Evolutionary conservation across 495 filamentous ascomycete genomes (phyloP).

Genomic region (Aspergillus panamensis): DNA sequence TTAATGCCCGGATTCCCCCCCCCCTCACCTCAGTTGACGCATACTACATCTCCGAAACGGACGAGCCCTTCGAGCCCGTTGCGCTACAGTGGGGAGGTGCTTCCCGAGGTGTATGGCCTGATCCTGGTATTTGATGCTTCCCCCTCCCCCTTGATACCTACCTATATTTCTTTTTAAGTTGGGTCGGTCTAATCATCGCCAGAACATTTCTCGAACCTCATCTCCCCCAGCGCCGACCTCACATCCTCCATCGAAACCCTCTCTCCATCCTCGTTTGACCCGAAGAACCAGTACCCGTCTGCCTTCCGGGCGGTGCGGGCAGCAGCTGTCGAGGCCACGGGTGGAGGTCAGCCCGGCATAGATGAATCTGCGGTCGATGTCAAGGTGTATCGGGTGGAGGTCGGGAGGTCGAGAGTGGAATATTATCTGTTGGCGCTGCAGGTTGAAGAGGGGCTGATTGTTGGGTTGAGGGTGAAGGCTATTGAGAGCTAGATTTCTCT

Average conservation of each 20-base stretch:
- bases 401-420: slow-evolving; percentile 60
- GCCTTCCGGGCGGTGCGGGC: slow-evolving; percentile 34
- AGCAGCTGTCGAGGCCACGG: slow-evolving; percentile 26
- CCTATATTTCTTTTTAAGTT: not conserved
- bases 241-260: slow-evolving; percentile 34
- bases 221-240: slow-evolving; percentile 34
- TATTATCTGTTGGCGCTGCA: slow-evolving; percentile 71
- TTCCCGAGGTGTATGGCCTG: slow-evolving; percentile 51
- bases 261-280: slow-evolving; percentile 39
- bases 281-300: slow-evolving; percentile 34
- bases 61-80: slow-evolving; percentile 80
- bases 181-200: not conserved
- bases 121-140: slow-evolving; percentile 51
- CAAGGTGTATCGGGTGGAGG: slow-evolving; percentile 65
- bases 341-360: slow-evolving; percentile 8
- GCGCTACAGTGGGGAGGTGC: slow-evolving; percentile 59
- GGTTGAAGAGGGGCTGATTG: slow-evolving; percentile 51
- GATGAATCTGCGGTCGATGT: slow-evolving; percentile 57
- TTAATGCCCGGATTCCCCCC: slow-evolving; percentile 49
- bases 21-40: slow-evolving; percentile 54
- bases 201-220: slow-evolving; percentile 41
- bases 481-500: slow-evolving; percentile 58
- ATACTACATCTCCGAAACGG: slow-evolving; percentile 74
- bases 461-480: slow-evolving; percentile 71
- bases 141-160: slow-evolving; percentile 4